Percentiles rank a stretch among this genome's conserved stretches.
Evolutionary conservation across 331 rosid species (phyloP).

Genomic region (Malus hybrid): DNA sequence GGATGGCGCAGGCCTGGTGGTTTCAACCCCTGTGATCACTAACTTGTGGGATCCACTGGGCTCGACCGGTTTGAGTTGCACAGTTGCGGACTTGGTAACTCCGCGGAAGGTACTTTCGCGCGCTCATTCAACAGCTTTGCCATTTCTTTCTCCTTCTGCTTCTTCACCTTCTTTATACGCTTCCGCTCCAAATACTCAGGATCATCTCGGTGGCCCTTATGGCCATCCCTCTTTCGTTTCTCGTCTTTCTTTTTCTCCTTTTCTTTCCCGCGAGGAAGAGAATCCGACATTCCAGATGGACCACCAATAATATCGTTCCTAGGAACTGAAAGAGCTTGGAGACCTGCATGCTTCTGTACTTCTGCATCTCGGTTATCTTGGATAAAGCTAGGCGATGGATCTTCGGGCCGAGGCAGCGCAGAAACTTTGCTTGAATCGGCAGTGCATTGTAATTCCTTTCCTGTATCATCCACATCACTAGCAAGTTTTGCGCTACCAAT

Average conservation of each 20-base stretch:
- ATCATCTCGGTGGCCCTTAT: constrained; percentile 48
- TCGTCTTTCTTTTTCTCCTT: constrained; percentile 54
- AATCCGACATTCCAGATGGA: constrained; percentile 23
- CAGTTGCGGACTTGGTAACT: constrained; percentile 13
- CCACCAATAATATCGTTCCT: constrained; percentile 40
- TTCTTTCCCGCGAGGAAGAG: constrained; percentile 42
- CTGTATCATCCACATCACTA: constrained; percentile 61
- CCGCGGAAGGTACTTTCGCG: constrained; percentile 27
- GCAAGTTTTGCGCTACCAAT: constrained; percentile 76
- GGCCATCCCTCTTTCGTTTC: constrained; percentile 52
- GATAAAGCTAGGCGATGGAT: constrained; percentile 65
- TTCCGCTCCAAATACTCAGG: constrained; percentile 73
- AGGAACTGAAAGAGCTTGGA: constrained; percentile 61
- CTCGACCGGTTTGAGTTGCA: constrained; percentile 42
- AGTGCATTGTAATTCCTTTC: constrained; percentile 85
- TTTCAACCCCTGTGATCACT: constrained; percentile 22
- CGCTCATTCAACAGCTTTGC: constrained; percentile 44
- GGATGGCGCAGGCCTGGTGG: constrained; percentile 41
- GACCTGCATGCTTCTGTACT: constrained; percentile 71
- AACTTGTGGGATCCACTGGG: constrained; percentile 43
- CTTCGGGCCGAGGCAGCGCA: constrained; percentile 44
- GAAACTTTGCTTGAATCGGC: constrained; percentile 80
- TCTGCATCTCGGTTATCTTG: constrained; percentile 67
- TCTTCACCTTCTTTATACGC: constrained; percentile 75
- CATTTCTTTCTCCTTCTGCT: constrained; percentile 66